Base-by-base conservation (phyloP, 495 filamentous ascomycete species). In the Baudoinia panamericana region DNA sequence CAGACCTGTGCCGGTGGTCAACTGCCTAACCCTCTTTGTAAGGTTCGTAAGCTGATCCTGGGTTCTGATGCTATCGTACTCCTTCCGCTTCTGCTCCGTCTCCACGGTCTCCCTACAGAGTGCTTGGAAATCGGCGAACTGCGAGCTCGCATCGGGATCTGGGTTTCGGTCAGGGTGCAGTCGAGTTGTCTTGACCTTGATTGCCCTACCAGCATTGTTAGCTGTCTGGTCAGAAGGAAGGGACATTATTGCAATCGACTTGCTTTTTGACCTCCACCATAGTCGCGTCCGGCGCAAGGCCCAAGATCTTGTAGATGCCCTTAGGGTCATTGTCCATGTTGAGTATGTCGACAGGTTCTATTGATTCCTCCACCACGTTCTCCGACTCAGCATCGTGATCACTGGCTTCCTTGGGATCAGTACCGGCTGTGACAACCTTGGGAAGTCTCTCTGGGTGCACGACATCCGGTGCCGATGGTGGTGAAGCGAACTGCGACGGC, bases 51-150 rank as follows among this genome's bases (percentile, higher is more conserved):
- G 31, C 40, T 43, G 20, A 25, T 43, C 40, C 4, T 11, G 20
- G 12, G 40, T 35, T 7, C 6, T 20, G 31, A 43, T 43, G 15
- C 26, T 43, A 23, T 43, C 40, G 31, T 43, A 43, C 5, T 30
- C 21, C 29, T 15, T 13, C 4, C 40, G 19, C 20, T 25, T 43
- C 40, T 43, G 22, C 40, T 43, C 40, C 5, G 10, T 22, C 13
- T 27, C 21, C 10, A 43, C 18, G 5, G 40, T 43, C 40, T 43
- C 30, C 18, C 18, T 10, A 23, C 10, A 25, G 5, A 43, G 31
- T n/a, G 19, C 17, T 15, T 20, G 18, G 24, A 43, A 43, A 7
- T 35, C 31, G n/a, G 40, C 31, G 17, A 43, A 43, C 10, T 23
- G 2, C 5, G 21, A 5, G 9, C 20, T 23, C 12, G 40, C 40